Conservation (phyloP, 208 protist genomes). For the Angomonas deanei region DNA sequence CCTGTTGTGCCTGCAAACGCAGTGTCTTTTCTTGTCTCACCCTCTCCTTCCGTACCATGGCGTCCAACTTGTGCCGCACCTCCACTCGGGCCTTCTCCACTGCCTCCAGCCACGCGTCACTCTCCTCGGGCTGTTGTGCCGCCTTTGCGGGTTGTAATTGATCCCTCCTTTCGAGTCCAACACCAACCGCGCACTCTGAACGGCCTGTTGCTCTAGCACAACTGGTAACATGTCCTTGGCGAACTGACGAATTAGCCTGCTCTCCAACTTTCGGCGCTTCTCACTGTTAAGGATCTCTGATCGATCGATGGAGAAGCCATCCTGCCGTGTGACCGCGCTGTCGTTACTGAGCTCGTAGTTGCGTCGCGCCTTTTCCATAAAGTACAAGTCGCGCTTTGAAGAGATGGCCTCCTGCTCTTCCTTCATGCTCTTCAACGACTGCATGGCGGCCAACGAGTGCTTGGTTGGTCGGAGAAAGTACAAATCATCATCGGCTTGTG, state of each 20-base stretch:
- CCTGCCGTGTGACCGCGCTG: not conserved
- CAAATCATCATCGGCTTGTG: conserved; percentile 15
- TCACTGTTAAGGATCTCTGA: no score
- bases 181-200: conserved; percentile 33
- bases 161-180: conserved; percentile 27
- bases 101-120: conserved; percentile 42
- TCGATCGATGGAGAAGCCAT: no score
- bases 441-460: conserved; percentile 25
- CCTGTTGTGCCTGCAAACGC: conserved; percentile 39
- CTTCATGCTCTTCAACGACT: conserved; percentile 11
- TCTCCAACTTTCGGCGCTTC: conserved; percentile 31
- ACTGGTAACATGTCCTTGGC: conserved; percentile 53
- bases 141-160: conserved; percentile 10
- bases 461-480: conserved; percentile 49
- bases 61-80: conserved; percentile 43
- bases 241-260: conserved; percentile 40
- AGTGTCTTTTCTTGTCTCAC: conserved; percentile 41
- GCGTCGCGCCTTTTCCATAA: conserved; percentile 8
- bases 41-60: conserved; percentile 20
- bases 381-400: conserved; percentile 12
- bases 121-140: conserved; percentile 27
- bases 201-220: conserved; percentile 40
- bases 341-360: conserved; percentile 4
- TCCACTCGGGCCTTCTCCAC: conserved; percentile 40
- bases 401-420: conserved; percentile 9